These are phyloP conservation scores for Aspergillus calidoustus DNA, from an alignment of 2,329 filamentous ascomycete genomes.

Conservation along the genomic window DNA sequence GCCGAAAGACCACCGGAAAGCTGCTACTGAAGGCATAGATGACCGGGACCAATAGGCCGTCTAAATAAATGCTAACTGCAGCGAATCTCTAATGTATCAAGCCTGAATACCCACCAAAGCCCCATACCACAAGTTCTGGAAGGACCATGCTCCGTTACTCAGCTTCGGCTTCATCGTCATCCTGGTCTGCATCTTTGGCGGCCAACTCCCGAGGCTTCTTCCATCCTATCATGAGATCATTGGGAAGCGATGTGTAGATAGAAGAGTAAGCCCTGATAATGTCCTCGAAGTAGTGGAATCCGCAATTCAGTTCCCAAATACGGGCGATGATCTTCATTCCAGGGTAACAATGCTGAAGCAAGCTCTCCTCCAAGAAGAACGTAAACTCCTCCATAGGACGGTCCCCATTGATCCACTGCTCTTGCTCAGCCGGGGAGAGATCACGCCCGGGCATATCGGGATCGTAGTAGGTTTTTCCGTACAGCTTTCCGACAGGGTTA, in stretches of 20 bases:
- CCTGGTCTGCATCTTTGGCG: slow-evolving; percentile 16
- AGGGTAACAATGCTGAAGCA: slow-evolving; percentile 61
- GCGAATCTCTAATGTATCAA: not conserved
- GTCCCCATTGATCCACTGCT: slow-evolving; percentile 28
- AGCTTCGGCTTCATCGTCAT: slow-evolving; percentile 12
- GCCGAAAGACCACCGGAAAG: slow-evolving; percentile 83
- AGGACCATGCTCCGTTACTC: not conserved
- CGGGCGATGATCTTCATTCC: slow-evolving; percentile 67
- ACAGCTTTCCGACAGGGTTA: slow-evolving; percentile 57
- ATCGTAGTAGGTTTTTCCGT: slow-evolving; percentile 56
- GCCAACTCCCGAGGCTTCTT: slow-evolving; percentile 56
- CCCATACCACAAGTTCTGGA: not conserved
- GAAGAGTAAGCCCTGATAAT: slow-evolving; percentile 61
- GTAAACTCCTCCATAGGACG: slow-evolving; percentile 43
- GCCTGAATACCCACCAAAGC: not conserved
- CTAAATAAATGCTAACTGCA: not conserved
- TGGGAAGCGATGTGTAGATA: slow-evolving; percentile 69
- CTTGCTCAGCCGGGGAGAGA: slow-evolving; percentile 40
- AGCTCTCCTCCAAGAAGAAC: slow-evolving; percentile 71
- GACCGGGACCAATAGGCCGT: slow-evolving; percentile 14
- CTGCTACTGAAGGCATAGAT: slow-evolving; percentile 68
- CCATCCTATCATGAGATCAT: slow-evolving; percentile 71
- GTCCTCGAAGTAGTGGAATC: slow-evolving; percentile 67
- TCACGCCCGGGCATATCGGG: slow-evolving; percentile 47
- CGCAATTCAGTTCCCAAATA: slow-evolving; percentile 63